Percentiles rank a stretch among this genome's conserved stretches.
These are phyloP conservation scores for Kwoniella bestiolae DNA, from an alignment of 768 basidiomycete genomes.

Conservation along the genomic window DNA sequence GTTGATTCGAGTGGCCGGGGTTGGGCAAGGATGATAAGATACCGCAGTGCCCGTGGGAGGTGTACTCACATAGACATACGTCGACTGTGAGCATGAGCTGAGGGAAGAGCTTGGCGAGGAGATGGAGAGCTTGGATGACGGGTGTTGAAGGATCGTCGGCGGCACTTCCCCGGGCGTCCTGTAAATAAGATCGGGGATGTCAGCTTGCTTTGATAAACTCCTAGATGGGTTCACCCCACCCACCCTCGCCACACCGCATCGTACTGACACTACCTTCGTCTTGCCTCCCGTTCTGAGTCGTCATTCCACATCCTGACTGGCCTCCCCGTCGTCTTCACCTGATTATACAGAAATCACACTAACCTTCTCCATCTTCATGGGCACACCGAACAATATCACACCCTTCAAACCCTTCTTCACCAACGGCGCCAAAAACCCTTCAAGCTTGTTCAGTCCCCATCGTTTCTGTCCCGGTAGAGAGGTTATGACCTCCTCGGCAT, in stretches of 20 bases:
- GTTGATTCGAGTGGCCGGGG: conserved; percentile 42
- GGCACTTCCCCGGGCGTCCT: conserved; percentile 82
- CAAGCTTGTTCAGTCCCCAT: conserved; percentile 95
- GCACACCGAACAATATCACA: conserved; percentile 78
- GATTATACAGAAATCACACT: background rate
- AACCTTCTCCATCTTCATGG: conserved; percentile 55
- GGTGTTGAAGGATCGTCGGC: conserved; percentile 90
- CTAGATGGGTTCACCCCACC: no score
- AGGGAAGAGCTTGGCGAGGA: conserved; percentile 77
- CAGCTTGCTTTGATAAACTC: background rate
- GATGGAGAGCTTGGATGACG: conserved; percentile 88
- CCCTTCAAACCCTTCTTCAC: conserved; percentile 86
- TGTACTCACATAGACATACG: conserved; percentile 99
- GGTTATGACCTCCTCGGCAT: conserved; percentile 76
- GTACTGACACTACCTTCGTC: no score
- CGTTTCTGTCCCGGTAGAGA: conserved; percentile 83
- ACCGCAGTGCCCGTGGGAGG: conserved; percentile 96
- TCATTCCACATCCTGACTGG: no score
- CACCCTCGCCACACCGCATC: no score
- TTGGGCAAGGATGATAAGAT: conserved; percentile 52
- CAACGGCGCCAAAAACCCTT: conserved; percentile 81
- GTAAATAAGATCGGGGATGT: background rate
- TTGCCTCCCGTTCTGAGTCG: no score
- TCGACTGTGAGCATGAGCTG: conserved; percentile 86
- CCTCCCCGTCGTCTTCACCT: conserved; percentile 1